Evolutionary conservation across 2,329 filamentous ascomycete genomes (phyloP), one percentile per base, ranked within the genome.

Genomic region (Fonsecaea nubica): DNA sequence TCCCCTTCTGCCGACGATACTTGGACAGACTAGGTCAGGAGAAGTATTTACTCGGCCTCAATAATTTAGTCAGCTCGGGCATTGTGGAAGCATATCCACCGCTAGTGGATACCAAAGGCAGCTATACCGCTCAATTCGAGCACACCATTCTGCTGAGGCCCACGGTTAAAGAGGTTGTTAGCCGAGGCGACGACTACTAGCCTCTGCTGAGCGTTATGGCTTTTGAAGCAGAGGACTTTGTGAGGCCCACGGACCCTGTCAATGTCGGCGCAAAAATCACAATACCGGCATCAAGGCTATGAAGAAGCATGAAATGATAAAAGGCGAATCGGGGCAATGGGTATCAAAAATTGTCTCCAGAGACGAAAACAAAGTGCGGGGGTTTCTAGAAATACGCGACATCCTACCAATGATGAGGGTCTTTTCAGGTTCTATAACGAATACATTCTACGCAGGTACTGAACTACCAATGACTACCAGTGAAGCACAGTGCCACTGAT

Each of bases 1-100:
- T 98, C 72, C 93, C 93, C 1, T 98, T 93, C 80, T 97, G 92
- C 79, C 86, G 93, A 70, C 88, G 93, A 72, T 97, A 97, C 77
- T 84, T 98, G 67, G 93, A 97, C 80, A 90, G 93, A 62, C 80
- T 97, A n/a, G 93, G 94, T 32, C 92, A 96, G 78, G 92, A 97
- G 68, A 97, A 97, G 80, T 97, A 98, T 77, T 86, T 97, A 42
- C 84, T 97, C 7, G 93, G 93, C 54, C 82, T 97, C 78, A 97
- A 96, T 80, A 94, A 89, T 75, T 84, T 97, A 50, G 92, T 97
- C 55, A 85, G 87, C 50, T 88, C 84, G 65, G 93, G 92, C 65
- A 91, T 97, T 73, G 92, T 97, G 52, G 92, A 97, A 80, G 88
- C 91, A 52, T 97, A 97, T 77, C 92, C 93, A 45, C 93, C 93